Evolutionary conservation across 2,329 filamentous ascomycete species (phyloP).

Genomic region (Talaromyces pinophilus): DNA sequence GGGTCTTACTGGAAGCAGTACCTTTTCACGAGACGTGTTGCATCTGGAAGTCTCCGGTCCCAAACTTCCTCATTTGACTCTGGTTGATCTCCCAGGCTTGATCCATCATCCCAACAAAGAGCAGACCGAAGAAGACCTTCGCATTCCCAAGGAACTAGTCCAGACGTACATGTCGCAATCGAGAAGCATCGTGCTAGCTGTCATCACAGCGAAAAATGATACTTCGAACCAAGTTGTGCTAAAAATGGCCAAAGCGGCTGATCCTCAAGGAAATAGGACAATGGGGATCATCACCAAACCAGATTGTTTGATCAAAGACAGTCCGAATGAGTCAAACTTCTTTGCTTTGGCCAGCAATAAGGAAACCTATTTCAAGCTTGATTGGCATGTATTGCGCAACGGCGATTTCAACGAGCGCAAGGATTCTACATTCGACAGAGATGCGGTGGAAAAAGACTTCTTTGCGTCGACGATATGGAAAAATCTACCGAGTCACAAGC

Average conservation of each 20-base stretch:
- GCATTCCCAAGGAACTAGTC: slow-evolving; percentile 15
- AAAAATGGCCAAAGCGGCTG: slow-evolving; percentile 16
- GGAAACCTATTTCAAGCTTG: slow-evolving; percentile 26
- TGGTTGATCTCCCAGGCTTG: slow-evolving; percentile 24
- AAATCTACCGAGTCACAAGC: slow-evolving; percentile 21
- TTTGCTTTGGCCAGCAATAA: slow-evolving; percentile 37
- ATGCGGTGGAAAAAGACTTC: slow-evolving; percentile 25
- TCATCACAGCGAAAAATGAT: slow-evolving; percentile 23
- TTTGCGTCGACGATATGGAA: slow-evolving; percentile 28
- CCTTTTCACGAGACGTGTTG: slow-evolving; percentile 22
- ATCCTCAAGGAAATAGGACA: slow-evolving; percentile 18
- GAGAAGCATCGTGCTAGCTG: slow-evolving; percentile 22
- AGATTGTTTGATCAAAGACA: slow-evolving; percentile 36
- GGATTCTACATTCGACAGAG: slow-evolving; percentile 26
- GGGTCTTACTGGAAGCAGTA: slow-evolving; percentile 47
- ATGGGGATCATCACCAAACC: slow-evolving; percentile 29
- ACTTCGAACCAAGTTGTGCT: slow-evolving; percentile 22
- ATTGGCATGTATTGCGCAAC: slow-evolving; percentile 45
- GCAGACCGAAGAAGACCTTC: slow-evolving; percentile 26
- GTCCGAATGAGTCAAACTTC: slow-evolving; percentile 29
- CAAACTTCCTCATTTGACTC: slow-evolving; percentile 20
- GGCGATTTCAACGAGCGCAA: slow-evolving; percentile 29
- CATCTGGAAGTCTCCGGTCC: slow-evolving; percentile 21
- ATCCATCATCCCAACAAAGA: slow-evolving; percentile 23
- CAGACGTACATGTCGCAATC: slow-evolving; percentile 21